phyloP scores from a whole-genome alignment of 2,329 filamentous ascomycete genomes.

The Xylaria sp. region DNA sequence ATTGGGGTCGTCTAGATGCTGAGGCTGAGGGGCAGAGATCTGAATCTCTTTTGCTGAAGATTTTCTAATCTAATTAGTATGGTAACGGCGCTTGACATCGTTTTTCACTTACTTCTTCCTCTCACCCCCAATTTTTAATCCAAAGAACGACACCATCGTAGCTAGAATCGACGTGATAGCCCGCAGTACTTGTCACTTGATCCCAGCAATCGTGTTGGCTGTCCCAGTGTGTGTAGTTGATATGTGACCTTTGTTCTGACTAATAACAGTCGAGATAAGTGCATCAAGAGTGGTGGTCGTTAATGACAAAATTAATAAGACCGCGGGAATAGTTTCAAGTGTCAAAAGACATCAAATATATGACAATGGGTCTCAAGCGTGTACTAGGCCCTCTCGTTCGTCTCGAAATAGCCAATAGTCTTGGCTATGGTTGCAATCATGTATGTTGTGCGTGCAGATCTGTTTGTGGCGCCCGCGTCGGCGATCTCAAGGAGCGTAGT shows the following conservation, averaged over 20 bases:
- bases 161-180: background rate
- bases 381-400: background rate
- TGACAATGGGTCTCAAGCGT: background rate
- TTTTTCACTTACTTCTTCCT: slow-evolving; percentile 60
- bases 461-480: slow-evolving; percentile 4
- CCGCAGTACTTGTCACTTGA: slow-evolving; percentile 5
- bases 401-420: background rate
- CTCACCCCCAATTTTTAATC: slow-evolving; percentile 57
- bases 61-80: slow-evolving; percentile 41
- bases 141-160: slow-evolving; percentile 65
- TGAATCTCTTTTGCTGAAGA: slow-evolving; percentile 42
- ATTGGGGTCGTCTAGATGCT: slow-evolving; percentile 25
- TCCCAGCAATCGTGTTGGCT: background rate
- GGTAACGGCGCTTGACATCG: slow-evolving; percentile 11
- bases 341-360: background rate
- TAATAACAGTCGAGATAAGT: background rate
- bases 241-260: background rate
- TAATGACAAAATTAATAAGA: background rate
- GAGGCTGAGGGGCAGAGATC: slow-evolving; percentile 32
- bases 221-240: background rate
- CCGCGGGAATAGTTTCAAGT: background rate
- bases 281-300: background rate
- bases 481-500: background rate
- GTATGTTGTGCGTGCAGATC: background rate
- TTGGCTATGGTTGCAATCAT: background rate